Base-by-base conservation (phyloP, 306 rosid species). In the Fragaria nilgerrensis region DNA sequence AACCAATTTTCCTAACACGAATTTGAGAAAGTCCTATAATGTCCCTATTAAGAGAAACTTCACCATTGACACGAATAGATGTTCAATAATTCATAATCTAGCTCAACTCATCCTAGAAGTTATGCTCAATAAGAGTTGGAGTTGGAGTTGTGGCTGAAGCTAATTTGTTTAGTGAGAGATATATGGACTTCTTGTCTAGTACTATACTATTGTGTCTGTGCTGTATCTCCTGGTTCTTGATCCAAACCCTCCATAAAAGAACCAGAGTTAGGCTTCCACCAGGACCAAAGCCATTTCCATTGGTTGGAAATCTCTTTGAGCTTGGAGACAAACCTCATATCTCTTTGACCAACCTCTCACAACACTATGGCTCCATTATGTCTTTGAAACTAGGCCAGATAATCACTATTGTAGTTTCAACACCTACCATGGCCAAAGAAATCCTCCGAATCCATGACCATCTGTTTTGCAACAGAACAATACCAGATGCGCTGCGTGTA, bases 301-400 rank as follows among this genome's bases (percentile, higher is more conserved):
- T 89, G 1, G 22, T 91, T 0, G 97, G 94, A 7, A 91, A 89
- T 80, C 85, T 91, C 23, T 61, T 82, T 20, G 84, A 83, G n/a
- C 70, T 89, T 1, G 94, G 93, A 0, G 29, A 68, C 19, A 88
- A 82, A n/a, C 96, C 93, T 2, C 91, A 90, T 80, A 77, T 84
- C 62, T 77, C 90, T 22, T 14, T 89, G 27, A 79, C 90, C 61
- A 49, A 14, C 1, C 86, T 86, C 5, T 78, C 90, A 61, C 43
- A 74, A 1, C 63, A 0, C 11, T 62, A 87, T 32, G 96, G 93
- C 61, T 87, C 93, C 6, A 78, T 87, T 1, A 89, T 91, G 74
- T 29, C 39, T 19, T 25, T 91, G 0, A 82, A 85, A 11, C 82
- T 89, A 0, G 93, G 93, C 48, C 87, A 43, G 48, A 3, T 84